Base-by-base conservation (phyloP, 805 yeast genomes). In the Candida oleophila region DNA sequence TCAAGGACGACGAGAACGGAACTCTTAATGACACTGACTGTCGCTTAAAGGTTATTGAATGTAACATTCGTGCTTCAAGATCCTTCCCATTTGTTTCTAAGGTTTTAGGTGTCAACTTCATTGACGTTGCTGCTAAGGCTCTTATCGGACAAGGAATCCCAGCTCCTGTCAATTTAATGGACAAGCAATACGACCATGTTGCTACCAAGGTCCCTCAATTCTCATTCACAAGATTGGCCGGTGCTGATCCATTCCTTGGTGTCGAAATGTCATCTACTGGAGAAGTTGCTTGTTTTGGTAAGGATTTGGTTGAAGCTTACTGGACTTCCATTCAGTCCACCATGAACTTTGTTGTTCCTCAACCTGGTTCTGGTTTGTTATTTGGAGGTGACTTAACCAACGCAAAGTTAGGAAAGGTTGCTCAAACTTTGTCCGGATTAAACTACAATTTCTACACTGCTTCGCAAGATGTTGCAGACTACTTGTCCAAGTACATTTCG, bases 181-280 rank as follows among this genome's bases (percentile, higher is more conserved):
- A 75, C 47, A 74, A 77, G 59, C 59, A 76, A 48, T 87, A 89
- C 69, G 74, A 80, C 57, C 87, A 89, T 61, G 98, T 92, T 63
- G 98, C 98, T 43, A 87, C 95, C 46, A 94, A 94, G 74, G 97
- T 92, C 46, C 99, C 99, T 41, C 99, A 94, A 74, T 94, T 94
- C 72, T 92, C 98, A 5, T 94, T 94, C 77, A 91, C 98, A 35
- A 85, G 99, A 75, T 78, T 94, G 61, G 97, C 98, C 16, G 99
- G 99, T 55, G 99, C 99, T 43, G 99, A 94, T 69, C 99, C 99
- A 53, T 91, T 88, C 79, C 78, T 94, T 64, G 99, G 99, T 54
- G 99, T 94, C 55, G 99, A 94, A 75, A 94, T 94, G 99, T 85
- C 98, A 4, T 91, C 98, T 11, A 94, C 99, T 44, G 99, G 99